Evolutionary conservation across 352 stramenopile species (phyloP).

Genomic region (Phytopythium cucurbitacearum): DNA sequence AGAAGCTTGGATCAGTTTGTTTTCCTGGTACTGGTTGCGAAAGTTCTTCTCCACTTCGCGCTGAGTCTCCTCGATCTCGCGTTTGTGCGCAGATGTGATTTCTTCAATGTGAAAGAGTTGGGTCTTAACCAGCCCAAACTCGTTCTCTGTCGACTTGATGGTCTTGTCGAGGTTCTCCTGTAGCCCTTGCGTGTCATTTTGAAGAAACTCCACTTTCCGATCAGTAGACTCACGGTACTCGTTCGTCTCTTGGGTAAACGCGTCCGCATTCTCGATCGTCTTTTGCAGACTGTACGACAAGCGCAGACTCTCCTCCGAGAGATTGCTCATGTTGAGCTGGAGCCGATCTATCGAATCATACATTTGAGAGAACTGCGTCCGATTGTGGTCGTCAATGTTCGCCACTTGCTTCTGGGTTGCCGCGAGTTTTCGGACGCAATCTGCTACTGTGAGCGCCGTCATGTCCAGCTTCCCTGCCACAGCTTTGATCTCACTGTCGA

Average conservation of each 20-base stretch:
- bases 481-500: slow-evolving; percentile 56
- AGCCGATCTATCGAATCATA: slow-evolving; percentile 71
- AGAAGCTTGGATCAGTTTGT: slow-evolving; percentile 31
- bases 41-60: slow-evolving; percentile 54
- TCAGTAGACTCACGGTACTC: slow-evolving; percentile 43
- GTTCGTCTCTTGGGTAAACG: slow-evolving; percentile 39
- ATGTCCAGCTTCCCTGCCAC: slow-evolving; percentile 51
- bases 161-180: slow-evolving; percentile 46
- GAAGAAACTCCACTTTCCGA: slow-evolving; percentile 25
- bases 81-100: slow-evolving; percentile 43
- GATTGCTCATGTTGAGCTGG: slow-evolving; percentile 50
- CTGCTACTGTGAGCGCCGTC: slow-evolving; percentile 36
- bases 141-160: slow-evolving; percentile 50
- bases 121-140: slow-evolving; percentile 61
- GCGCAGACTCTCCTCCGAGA: slow-evolving; percentile 73
- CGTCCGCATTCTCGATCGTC: slow-evolving; percentile 37
- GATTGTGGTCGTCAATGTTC: slow-evolving; percentile 48
- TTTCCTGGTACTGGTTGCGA: slow-evolving; percentile 51
- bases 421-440: slow-evolving; percentile 57
- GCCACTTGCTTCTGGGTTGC: slow-evolving; percentile 53
- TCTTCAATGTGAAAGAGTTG: slow-evolving; percentile 78
- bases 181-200: slow-evolving; percentile 35
- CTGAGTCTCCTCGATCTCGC: slow-evolving; percentile 58
- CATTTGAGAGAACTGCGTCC: slow-evolving; percentile 50
- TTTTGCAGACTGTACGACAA: slow-evolving; percentile 65